These are phyloP conservation scores for Mrakia gelida DNA, from an alignment of 768 basidiomycete species.

Conservation along the genomic window DNA sequence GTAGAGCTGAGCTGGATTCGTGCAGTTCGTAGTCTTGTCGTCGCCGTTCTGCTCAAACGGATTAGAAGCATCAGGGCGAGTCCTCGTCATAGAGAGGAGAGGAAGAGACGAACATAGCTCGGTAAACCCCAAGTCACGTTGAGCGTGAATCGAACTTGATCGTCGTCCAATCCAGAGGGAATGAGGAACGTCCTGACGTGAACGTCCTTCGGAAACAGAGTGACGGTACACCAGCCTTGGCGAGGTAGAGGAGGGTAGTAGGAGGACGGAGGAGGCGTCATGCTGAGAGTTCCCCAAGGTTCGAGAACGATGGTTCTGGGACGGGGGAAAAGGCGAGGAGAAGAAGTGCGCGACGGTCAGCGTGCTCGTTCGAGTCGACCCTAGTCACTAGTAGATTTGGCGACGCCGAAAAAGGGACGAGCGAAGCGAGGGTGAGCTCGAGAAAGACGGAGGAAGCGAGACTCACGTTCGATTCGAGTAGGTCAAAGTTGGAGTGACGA, in stretches of 20 bases:
- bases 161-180: not conserved
- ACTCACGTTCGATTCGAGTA: constrained; percentile 14
- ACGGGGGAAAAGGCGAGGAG: not conserved
- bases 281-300: not conserved
- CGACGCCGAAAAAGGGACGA: too few relatives aligned
- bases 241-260: constrained; percentile 7
- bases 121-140: constrained; percentile 1
- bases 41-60: not conserved
- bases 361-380: too few relatives aligned
- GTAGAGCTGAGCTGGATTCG: not conserved
- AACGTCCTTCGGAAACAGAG: not conserved
- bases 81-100: not conserved
- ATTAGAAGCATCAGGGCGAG: not conserved
- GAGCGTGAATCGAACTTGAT: not conserved
- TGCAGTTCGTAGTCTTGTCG: not conserved
- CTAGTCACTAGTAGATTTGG: too few relatives aligned
- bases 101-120: not conserved
- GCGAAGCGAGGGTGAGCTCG: not conserved
- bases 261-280: not conserved
- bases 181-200: not conserved
- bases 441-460: not conserved
- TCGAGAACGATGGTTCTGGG: not conserved
- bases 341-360: not conserved
- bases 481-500: not conserved
- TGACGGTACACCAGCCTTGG: not conserved